Evolutionary conservation across 1,139 yeast genomes (phyloP).

Genomic region (Geotrichum phurueaensis): DNA sequence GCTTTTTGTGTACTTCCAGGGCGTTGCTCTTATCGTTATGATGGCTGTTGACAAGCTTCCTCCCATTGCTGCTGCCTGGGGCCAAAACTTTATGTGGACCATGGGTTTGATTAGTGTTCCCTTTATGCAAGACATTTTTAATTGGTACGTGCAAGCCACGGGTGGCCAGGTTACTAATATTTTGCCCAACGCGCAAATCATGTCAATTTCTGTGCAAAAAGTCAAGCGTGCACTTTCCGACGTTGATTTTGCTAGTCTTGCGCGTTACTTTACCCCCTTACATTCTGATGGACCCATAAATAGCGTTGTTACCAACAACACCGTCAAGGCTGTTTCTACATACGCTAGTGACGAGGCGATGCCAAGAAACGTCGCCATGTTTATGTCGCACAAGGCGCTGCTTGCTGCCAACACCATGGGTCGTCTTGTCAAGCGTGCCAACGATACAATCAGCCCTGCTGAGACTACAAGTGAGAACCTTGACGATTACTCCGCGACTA

Average conservation of each 20-base stretch:
- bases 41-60: constrained; percentile 92
- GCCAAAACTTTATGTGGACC: constrained; percentile 95
- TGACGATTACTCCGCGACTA: constrained; percentile 49
- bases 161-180: constrained; percentile 83
- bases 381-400: constrained; percentile 14
- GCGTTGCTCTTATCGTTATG: constrained; percentile 88
- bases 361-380: constrained; percentile 17
- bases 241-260: neutral
- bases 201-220: constrained; percentile 46
- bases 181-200: constrained; percentile 48
- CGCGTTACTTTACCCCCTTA: constrained; percentile 7
- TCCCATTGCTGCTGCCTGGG: constrained; percentile 97
- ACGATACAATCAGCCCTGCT: constrained; percentile 34
- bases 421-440: neutral
- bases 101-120: constrained; percentile 75
- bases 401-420: neutral
- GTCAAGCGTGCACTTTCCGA: constrained; percentile 8
- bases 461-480: constrained; percentile 64
- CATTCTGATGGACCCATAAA: too few relatives aligned
- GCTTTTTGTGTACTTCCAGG: constrained; percentile 87
- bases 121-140: constrained; percentile 82
- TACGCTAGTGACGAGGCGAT: neutral
- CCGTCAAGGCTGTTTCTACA: neutral
- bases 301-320: neutral
- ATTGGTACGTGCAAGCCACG: constrained; percentile 95